phyloP scores from a whole-genome alignment of 305 asterid species.

The Fraxinus latifolia region DNA sequence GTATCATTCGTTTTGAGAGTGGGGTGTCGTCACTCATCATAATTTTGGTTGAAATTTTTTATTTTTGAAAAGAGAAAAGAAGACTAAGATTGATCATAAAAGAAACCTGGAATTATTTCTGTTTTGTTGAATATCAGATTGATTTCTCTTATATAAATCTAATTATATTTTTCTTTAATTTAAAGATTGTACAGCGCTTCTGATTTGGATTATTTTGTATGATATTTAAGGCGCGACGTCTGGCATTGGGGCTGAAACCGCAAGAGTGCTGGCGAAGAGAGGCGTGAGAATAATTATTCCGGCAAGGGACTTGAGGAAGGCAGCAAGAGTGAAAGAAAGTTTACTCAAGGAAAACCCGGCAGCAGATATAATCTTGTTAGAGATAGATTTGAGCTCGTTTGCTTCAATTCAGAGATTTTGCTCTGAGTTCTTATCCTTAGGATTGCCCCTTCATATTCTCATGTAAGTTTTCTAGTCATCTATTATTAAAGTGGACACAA shows the following conservation, averaged over 20 bases:
- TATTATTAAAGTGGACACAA: no score
- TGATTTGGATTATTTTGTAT: background rate
- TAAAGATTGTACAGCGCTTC: background rate
- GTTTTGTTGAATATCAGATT: background rate
- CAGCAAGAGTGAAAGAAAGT: constrained; percentile 55
- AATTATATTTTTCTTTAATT: background rate
- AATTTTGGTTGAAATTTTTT: background rate
- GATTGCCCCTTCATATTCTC: constrained; percentile 81
- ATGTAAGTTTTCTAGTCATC: constrained; percentile 40
- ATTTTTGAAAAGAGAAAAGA: background rate
- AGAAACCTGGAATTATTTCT: background rate
- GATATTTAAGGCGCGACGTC: constrained; percentile 69
- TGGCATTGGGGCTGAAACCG: constrained; percentile 92
- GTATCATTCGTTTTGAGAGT: background rate
- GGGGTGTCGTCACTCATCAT: background rate
- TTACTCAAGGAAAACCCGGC: constrained; percentile 50
- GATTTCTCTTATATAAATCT: background rate
- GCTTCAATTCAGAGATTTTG: constrained; percentile 79
- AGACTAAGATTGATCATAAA: background rate
- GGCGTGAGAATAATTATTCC: constrained; percentile 77
- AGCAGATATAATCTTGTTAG: constrained; percentile 60
- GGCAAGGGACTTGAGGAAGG: constrained; percentile 72
- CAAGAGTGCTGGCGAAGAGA: constrained; percentile 71
- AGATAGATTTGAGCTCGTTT: constrained; percentile 82
- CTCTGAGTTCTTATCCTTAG: constrained; percentile 70